Base-by-base conservation (phyloP, 495 filamentous ascomycete species). In the Daldinia bambusicola region DNA sequence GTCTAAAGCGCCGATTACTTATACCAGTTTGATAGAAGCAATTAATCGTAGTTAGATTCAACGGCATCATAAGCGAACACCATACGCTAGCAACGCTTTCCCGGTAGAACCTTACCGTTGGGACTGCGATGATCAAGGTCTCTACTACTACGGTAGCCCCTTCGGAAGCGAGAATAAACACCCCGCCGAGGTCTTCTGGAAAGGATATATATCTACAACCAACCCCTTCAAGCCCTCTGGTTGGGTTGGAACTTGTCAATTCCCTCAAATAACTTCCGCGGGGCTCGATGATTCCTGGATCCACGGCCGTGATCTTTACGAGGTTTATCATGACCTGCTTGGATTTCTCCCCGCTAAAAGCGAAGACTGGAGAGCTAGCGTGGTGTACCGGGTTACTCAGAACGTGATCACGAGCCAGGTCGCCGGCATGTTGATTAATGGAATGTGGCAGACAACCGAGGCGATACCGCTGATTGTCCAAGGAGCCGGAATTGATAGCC, bases 381-480 rank as follows among this genome's bases (percentile, higher is more conserved):
- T 87, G 61, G 71, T 70, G 31, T 92, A 87, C 77, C 85, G 89
- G 43, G 89, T 91, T 16, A 91, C 90, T 0, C 87, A 87, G 61
- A 92, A 92, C 78, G 80, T 87, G 14, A 92, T 93, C 74, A 92
- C 90, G 9, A 87, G 85, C 69, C 88, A 92, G 74, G 89, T 92
- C 18, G 89, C 89, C 55, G 85, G 89, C 32, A 89, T 89, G 83
- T 66, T 92, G 14, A 81, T 90, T 41, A 79, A 79, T 43, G 90
- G 88, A 20, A 89, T 90, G 85, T 88, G 85, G 76, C 71, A 72
- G 4, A 70, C 78, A 4, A 67, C 76, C 48, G 71, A 64, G 6
- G 57, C 69, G 32, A 73, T 80, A 31, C 84, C 87, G 5, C 73
- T 91, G 6, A 70, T 80, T 9, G 81, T 89, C 64, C 70, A 80